phyloP scores from a whole-genome alignment of 2,329 filamentous ascomycete species.

The Phialocephala subalpina region DNA sequence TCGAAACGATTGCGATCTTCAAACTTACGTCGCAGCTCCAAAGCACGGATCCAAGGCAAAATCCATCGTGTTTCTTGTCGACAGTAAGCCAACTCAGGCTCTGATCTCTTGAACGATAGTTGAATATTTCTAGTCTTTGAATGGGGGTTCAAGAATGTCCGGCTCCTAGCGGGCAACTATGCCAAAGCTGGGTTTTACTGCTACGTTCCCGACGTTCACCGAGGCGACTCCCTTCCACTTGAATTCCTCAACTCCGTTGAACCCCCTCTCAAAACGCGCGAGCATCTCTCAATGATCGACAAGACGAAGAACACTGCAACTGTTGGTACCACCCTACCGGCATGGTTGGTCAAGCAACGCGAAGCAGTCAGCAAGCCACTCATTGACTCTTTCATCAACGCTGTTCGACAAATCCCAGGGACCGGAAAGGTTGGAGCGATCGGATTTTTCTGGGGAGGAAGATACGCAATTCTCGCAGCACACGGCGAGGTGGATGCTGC shows the following conservation, averaged over 20 bases:
- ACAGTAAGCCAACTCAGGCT: constrained; percentile 43
- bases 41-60: constrained; percentile 50
- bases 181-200: constrained; percentile 53
- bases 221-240: constrained; percentile 49
- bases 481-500: constrained; percentile 47
- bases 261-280: constrained; percentile 49
- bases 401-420: constrained; percentile 48
- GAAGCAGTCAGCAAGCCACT: constrained; percentile 51
- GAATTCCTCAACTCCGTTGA: constrained; percentile 52
- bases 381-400: constrained; percentile 52
- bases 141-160: constrained; percentile 55
- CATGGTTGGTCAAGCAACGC: constrained; percentile 53
- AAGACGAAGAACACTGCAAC: constrained; percentile 51
- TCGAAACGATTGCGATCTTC: constrained; percentile 48
- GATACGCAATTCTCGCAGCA: constrained; percentile 57
- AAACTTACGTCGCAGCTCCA: constrained; percentile 54
- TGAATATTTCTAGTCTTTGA: constrained; percentile 51
- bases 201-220: constrained; percentile 55
- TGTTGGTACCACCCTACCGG: constrained; percentile 49
- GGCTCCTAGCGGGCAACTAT: constrained; percentile 56
- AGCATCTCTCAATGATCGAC: constrained; percentile 46
- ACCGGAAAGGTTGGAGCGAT: constrained; percentile 57
- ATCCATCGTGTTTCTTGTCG: constrained; percentile 54
- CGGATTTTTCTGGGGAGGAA: constrained; percentile 68
- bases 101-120: not conserved